These are phyloP conservation scores for Suillus discolor DNA, from an alignment of 768 basidiomycete species.

Conservation along the genomic window DNA sequence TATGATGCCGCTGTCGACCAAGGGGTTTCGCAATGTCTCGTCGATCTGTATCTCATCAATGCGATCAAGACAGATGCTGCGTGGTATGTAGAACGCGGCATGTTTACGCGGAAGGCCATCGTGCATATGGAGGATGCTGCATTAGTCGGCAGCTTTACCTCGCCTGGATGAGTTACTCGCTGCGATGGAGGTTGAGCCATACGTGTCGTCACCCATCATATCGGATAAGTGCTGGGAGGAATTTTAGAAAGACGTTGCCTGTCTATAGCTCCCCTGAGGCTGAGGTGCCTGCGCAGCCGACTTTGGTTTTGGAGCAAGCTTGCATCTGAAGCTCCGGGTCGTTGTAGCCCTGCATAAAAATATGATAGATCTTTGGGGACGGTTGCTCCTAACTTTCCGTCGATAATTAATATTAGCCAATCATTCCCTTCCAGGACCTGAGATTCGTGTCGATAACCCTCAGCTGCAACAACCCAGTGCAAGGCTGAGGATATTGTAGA, in stretches of 20 bases:
- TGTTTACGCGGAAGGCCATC: neutral
- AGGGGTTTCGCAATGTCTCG: neutral
- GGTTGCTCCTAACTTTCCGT: neutral
- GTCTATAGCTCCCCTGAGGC: neutral
- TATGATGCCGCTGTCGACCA: constrained; percentile 27
- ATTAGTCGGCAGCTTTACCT: constrained; percentile 21
- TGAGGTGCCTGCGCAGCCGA: neutral
- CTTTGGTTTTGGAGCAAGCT: neutral
- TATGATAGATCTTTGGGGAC: neutral
- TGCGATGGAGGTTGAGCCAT: constrained; percentile 25
- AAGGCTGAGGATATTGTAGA: no score
- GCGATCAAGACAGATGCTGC: neutral
- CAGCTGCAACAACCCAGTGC: no score
- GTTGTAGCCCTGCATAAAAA: neutral
- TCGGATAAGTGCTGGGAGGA: constrained; percentile 29
- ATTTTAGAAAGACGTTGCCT: neutral
- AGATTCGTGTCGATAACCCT: no score
- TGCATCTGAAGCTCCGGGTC: neutral
- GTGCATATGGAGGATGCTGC: neutral
- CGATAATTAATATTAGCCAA: neutral
- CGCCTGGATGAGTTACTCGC: constrained; percentile 23
- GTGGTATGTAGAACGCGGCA: constrained; percentile 5
- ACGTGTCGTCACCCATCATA: constrained; percentile 30
- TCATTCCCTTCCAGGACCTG: neutral
- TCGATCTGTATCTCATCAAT: neutral